Percentiles rank a stretch among this genome's conserved stretches.
Evolutionary conservation across 352 stramenopile species (phyloP).

Genomic region (Pythium scleroteichum): DNA sequence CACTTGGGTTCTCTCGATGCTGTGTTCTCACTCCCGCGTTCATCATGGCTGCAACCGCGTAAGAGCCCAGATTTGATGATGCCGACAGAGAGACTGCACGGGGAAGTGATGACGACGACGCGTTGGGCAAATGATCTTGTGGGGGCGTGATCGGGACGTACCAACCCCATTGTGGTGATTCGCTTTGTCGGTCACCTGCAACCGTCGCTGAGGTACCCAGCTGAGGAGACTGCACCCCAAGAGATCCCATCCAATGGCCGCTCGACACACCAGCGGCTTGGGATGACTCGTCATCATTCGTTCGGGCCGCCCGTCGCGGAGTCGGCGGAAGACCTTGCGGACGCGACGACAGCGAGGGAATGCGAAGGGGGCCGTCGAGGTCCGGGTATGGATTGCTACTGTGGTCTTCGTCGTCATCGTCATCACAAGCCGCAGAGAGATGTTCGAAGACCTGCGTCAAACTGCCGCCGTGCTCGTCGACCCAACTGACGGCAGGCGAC

Average conservation of each 20-base stretch:
- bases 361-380: slow-evolving; percentile 17
- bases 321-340: slow-evolving; percentile 10
- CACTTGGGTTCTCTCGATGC: background rate
- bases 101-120: slow-evolving; percentile 8
- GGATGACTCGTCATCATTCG: background rate
- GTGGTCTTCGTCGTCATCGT: slow-evolving; percentile 33
- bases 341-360: background rate
- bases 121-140: slow-evolving; percentile 46
- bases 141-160: slow-evolving; percentile 86
- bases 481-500: slow-evolving; percentile 76
- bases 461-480: slow-evolving; percentile 77
- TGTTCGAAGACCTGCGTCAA: slow-evolving; percentile 77
- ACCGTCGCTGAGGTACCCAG: background rate
- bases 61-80: background rate
- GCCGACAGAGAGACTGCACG: slow-evolving; percentile 7
- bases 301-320: background rate
- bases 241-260: slow-evolving; percentile 22
- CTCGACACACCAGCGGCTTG: background rate
- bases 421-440: slow-evolving; percentile 13
- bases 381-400: slow-evolving; percentile 18
- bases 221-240: slow-evolving; percentile 23
- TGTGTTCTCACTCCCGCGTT: background rate
- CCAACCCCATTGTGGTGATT: slow-evolving; percentile 86
- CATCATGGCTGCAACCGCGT: too few relatives aligned
- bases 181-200: slow-evolving; percentile 37